Evolutionary conservation across 768 basidiomycete genomes (phyloP).

Genomic region (Russula sp.): DNA sequence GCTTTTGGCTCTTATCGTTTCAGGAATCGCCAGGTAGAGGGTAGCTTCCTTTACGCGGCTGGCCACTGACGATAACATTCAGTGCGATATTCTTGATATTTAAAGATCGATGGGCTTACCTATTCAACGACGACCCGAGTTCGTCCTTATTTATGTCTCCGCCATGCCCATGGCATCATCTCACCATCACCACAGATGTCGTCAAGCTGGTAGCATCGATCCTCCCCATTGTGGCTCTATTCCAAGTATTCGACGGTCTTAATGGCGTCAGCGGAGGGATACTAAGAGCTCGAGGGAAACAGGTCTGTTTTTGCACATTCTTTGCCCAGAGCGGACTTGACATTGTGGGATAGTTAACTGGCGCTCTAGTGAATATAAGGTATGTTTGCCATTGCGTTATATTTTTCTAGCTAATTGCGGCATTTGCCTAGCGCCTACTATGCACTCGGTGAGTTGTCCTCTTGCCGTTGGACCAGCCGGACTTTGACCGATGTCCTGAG

Average conservation of each 20-base stretch:
- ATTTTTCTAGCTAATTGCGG: neutral
- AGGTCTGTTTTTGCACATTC: constrained; percentile 39
- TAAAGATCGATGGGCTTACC: constrained; percentile 49
- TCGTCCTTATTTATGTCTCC: constrained; percentile 14
- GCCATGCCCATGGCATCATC: neutral
- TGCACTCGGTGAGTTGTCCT: constrained; percentile 49
- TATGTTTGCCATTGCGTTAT: constrained; percentile 33
- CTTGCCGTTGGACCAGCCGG: neutral
- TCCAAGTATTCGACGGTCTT: constrained; percentile 84
- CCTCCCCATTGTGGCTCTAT: constrained; percentile 64
- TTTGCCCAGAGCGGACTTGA: neutral
- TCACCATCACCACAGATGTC: constrained; percentile 33
- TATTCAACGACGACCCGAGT: constrained; percentile 59
- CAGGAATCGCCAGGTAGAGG: constrained; percentile 60
- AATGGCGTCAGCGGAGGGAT: constrained; percentile 69
- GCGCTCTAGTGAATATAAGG: constrained; percentile 79
- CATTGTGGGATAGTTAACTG: constrained; percentile 48
- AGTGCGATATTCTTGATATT: constrained; percentile 47
- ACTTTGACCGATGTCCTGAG: constrained; percentile 12
- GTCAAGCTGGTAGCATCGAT: constrained; percentile 52
- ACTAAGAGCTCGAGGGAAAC: constrained; percentile 79
- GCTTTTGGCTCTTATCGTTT: constrained; percentile 61
- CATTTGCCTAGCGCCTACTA: constrained; percentile 61
- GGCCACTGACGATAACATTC: constrained; percentile 4
- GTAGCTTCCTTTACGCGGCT: neutral